These are phyloP conservation scores for Pyronema omphalodes DNA, from an alignment of 495 filamentous ascomycete genomes.

Conservation along the genomic window DNA sequence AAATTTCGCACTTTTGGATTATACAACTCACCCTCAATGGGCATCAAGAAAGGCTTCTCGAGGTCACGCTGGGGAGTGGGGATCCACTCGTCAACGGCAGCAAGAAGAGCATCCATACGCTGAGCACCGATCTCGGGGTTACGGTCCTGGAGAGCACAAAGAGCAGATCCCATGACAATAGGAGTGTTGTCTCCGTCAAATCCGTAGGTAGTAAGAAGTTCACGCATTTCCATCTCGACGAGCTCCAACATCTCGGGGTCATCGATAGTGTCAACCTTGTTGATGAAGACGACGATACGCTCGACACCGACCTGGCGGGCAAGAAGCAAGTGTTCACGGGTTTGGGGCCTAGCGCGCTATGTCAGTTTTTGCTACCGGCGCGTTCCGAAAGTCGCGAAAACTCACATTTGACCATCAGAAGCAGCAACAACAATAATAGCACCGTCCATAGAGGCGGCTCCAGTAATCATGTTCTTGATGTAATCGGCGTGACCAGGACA, in stretches of 20 bases:
- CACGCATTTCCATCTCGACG: slow-evolving; percentile 99
- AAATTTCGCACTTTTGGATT: not conserved
- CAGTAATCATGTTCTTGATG: slow-evolving; percentile 99
- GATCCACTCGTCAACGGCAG: slow-evolving; percentile 90
- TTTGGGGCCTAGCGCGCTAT: slow-evolving; percentile 58
- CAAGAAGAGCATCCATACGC: slow-evolving; percentile 74
- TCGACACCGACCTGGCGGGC: slow-evolving; percentile 96
- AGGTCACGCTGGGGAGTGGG: slow-evolving; percentile 75
- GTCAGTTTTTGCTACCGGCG: not conserved
- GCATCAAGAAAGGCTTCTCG: slow-evolving; percentile 98
- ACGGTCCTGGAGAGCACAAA: slow-evolving; percentile 81
- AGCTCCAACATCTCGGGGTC: slow-evolving; percentile 99
- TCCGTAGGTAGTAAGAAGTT: slow-evolving; percentile 75
- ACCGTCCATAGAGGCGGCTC: slow-evolving; percentile 92
- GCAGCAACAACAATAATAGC: slow-evolving; percentile 97
- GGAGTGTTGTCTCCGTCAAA: slow-evolving; percentile 97
- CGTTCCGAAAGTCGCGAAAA: not conserved
- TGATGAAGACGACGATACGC: slow-evolving; percentile 96
- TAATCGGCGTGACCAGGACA: slow-evolving; percentile 99
- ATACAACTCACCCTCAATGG: slow-evolving; percentile 42
- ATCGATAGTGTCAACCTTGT: slow-evolving; percentile 93
- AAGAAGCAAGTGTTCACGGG: slow-evolving; percentile 90
- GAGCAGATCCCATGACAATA: slow-evolving; percentile 86
- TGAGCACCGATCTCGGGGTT: slow-evolving; percentile 67
- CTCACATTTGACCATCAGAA: slow-evolving; percentile 91